Base-by-base conservation (phyloP, 331 rosid genomes). In the Pyrus hybrid region DNA sequence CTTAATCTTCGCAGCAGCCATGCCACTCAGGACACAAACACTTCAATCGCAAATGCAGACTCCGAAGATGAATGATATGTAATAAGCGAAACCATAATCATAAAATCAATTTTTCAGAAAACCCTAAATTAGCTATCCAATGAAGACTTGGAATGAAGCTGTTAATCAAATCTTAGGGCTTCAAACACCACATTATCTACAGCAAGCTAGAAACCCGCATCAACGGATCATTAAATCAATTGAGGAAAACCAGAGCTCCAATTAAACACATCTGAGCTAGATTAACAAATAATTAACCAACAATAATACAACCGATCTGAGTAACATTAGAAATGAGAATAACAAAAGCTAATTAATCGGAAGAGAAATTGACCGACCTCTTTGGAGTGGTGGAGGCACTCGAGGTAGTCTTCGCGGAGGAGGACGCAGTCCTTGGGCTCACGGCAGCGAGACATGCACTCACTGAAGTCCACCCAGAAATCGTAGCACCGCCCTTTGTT, bases 401-500 rank as follows among this genome's bases (percentile, higher is more conserved):
- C 97, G 72, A 94, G 88, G 83, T 94, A 94, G 79, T 95, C 97
- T 80, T 95, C 97, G 14, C 97, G 99, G 77, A 95, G 97, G 28
- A 92, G 92, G 72, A 80, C 6, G 30, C 99, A 92, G 61, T 92
- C 97, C 72, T 89, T 95, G 66, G 99, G 99, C 74, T 95, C 96
- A 32, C 96, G 90, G 81, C 99, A 95, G 61, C 88, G 88, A 70
- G 97, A 92, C 97, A 95, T 95, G 57, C 99, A 92, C 71, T 95
- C 97, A 76, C 97, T 92, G 88, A 95, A 95, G 75, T 95, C 99
- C 20, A 89, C 82, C 99, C 99, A 95, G 90, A 95, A 95, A 83
- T 95, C 97, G 85, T 92, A 95, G 91, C 97, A 95, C 0, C 97
- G 91, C 56, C 99, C 99, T 83, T 95, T 95, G 97, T 92, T 90